phyloP scores from a whole-genome alignment of 169 alveolate genomes.

The Besnoitia besnoiti region DNA sequence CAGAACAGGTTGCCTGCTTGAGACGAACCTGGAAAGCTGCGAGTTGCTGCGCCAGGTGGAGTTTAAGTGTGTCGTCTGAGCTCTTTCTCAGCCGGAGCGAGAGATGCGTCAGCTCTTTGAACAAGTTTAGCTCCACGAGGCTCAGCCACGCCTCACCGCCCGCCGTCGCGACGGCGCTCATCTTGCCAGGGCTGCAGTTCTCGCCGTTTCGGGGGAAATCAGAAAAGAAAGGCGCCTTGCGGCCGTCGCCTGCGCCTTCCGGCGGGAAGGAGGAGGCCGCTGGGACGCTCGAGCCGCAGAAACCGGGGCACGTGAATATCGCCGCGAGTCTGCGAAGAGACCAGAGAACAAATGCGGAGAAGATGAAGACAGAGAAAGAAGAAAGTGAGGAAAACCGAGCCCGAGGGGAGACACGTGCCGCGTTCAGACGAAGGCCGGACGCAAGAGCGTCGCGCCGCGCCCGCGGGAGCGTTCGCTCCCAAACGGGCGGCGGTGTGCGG shows the following conservation, averaged over 20 bases:
- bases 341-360: too few relatives aligned
- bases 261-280: not conserved
- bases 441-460: too few relatives aligned
- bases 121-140: conserved; percentile 22
- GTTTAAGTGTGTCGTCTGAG: not conserved
- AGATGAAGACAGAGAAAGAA: not conserved
- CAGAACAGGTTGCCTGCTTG: not conserved
- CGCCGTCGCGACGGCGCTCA: conserved; percentile 2
- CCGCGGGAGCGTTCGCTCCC: too few relatives aligned
- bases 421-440: too few relatives aligned
- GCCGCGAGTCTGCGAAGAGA: conserved; percentile 1
- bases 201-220: not conserved
- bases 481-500: too few relatives aligned
- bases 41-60: conserved; percentile 17
- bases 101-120: conserved; percentile 41
- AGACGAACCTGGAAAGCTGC: not conserved
- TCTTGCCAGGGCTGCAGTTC: not conserved
- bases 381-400: too few relatives aligned
- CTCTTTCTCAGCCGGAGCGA: conserved; percentile 24
- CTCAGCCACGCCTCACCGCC: conserved; percentile 22
- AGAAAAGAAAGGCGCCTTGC: not conserved
- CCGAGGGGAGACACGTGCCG: too few relatives aligned
- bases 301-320: not conserved
- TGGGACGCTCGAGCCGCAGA: not conserved
- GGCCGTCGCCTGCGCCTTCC: not conserved